Base-by-base conservation (phyloP, 768 basidiomycete species). In the Mycena indigotica region DNA sequence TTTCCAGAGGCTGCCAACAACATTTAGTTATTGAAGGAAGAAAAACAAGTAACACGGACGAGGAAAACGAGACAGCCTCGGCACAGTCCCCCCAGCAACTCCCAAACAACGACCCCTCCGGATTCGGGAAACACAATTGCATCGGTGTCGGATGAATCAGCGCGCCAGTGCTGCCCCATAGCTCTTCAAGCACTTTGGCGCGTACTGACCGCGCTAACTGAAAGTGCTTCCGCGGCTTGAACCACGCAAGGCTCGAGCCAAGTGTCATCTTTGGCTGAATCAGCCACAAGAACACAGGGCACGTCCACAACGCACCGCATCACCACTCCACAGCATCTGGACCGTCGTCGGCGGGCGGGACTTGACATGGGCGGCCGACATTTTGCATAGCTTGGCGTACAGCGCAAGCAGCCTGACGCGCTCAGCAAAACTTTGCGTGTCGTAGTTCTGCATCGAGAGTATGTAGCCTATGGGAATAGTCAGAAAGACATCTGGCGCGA, bases 11-110 rank as follows among this genome's bases (percentile, higher is more conserved):
- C 60, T 61, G 25, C 25, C 10, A n/a, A 29, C 32, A 13, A 44
- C 4, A 40, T 38, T 10, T 50, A 17, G 25, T n/a, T 5, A 32
- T 25, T 49, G 26, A 24, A 28, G n/a, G 1, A 19, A 29, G 5
- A 24, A 39, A 24, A 28, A 28, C 3, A 12, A 8, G 23, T 51
- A 23, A 19, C 12, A 56, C 59, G 50, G 21, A 60, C 59, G 55
- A 50, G 24, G 60, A 40, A 25, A 61, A 45, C 8, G 52, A 61
- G 21, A 61, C 53, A 10, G 60, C 55, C 30, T 56, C 55, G n/a
- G 55, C 55, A n/a, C 60, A 61, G 51, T 56, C 60, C 12, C 59
- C 59, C 59, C 59, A 60, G 15, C 55, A 60, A 3, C 54, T 53
- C 23, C 59, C 59, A 25, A 60, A 60, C 24, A 60, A 52, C 23